Evolutionary conservation across 768 basidiomycete species (phyloP), one percentile per base, ranked within the genome.

Genomic region (Tremella yokohamensis): DNA sequence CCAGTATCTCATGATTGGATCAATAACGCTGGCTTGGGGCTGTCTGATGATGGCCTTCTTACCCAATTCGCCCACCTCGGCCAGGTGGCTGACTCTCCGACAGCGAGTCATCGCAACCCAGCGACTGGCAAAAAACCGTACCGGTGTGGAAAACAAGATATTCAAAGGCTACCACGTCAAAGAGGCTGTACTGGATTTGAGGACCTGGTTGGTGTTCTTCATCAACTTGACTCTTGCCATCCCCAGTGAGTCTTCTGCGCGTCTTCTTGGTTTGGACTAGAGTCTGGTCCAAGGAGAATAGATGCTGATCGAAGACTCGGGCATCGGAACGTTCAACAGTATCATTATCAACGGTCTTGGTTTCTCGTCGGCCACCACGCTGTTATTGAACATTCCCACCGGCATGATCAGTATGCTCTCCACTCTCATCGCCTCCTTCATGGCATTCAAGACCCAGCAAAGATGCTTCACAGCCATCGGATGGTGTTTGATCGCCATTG

Each of bases 81-180:
- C 71, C 15, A 53, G 68, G 51, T 73, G 68, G 68, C 61, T 73
- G 39, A 65, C 63, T 40, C 45, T 51, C 2, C 53, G 68, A n/a
- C 62, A 73, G 42, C 53, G 56, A 13, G 63, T 63, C 24, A 64
- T 70, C 26, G 71, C 71, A 7, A 54, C 56, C 20, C 25, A 48
- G 15, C 56, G 71, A 7, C 56, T 65, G 1, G 53, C 45, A 0
- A 47, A 34, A 0, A 70, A 70, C 49, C 60, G 60, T 7, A 70
- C 71, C 12, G 71, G 71, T 34, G 54, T 70, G 52, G 56, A 63
- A 44, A 72, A 70, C 58, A 59, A 61, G 40, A 56, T 48, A 24
- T 63, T 63, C 52, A 68, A 69, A 50, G 29, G 18, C 11, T 37
- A 26, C 15, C 68, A 70, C 29, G 49, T 65, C 25, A 47, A 48